Percentiles rank a stretch among this genome's conserved stretches.
phyloP scores from a whole-genome alignment of 129 eudicot genomes.

The Helianthus tuberosus region DNA sequence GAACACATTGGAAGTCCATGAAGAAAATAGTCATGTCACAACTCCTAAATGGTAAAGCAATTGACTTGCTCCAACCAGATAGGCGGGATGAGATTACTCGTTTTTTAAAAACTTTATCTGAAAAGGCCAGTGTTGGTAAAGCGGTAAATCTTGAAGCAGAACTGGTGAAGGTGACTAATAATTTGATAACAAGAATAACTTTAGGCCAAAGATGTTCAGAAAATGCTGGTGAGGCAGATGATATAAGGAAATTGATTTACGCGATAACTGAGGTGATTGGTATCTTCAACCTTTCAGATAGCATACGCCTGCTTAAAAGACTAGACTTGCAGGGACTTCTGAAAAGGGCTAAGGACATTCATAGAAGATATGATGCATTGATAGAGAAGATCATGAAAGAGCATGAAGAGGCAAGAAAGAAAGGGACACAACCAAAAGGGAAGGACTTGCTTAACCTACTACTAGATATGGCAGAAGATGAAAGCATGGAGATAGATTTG shows the following conservation, averaged over 20 bases:
- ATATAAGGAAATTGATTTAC: background rate
- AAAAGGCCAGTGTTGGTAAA: no score
- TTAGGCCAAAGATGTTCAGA: no score
- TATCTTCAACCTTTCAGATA: background rate
- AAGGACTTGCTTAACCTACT: background rate
- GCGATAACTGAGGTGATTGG: background rate
- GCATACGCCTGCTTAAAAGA: background rate
- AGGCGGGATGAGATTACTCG: no score
- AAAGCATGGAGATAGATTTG: conserved; percentile 1
- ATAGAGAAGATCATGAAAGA: background rate
- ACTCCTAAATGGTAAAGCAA: background rate
- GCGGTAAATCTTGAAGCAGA: no score
- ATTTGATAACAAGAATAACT: background rate
- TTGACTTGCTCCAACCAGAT: background rate
- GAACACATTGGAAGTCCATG: background rate
- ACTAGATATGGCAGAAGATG: background rate
- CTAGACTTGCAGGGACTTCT: conserved; percentile 1
- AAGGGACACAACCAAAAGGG: background rate
- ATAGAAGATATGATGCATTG: conserved; percentile 4
- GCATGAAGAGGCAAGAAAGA: background rate
- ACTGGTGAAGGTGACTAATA: background rate
- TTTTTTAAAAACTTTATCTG: no score
- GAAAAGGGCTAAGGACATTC: background rate
- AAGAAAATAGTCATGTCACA: background rate
- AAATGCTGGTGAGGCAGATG: no score